Percentiles rank a stretch among this genome's conserved stretches.
phyloP scores from a whole-genome alignment of 2,329 filamentous ascomycete genomes.

The Ceratocystis destructans region DNA sequence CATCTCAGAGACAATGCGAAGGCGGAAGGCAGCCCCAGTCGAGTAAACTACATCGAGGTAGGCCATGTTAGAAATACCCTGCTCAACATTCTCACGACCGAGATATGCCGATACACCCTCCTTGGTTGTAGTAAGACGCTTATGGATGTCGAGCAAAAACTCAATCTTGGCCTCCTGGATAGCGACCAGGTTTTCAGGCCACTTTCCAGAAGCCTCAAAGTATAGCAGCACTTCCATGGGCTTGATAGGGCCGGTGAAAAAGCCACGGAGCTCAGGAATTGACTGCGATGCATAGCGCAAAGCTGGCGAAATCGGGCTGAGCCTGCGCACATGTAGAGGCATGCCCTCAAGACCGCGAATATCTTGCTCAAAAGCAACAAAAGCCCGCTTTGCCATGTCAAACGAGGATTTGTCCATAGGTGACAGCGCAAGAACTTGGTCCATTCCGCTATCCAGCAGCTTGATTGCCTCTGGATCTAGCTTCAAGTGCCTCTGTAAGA shows the following conservation, averaged over 20 bases:
- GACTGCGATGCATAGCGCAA: conserved; percentile 59
- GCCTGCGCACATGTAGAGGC: conserved; percentile 71
- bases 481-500: conserved; percentile 56
- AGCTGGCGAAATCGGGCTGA: conserved; percentile 57
- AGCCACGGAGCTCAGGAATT: conserved; percentile 28
- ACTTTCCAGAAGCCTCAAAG: conserved; percentile 84
- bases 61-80: conserved; percentile 58
- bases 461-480: conserved; percentile 40
- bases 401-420: conserved; percentile 46
- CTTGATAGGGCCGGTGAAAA: conserved; percentile 17
- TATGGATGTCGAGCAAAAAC: conserved; percentile 65
- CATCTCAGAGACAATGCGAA: conserved; percentile 79
- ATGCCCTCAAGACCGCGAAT: conserved; percentile 67
- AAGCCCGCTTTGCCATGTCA: conserved; percentile 53
- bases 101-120: conserved; percentile 51
- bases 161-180: conserved; percentile 92
- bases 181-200: conserved; percentile 81
- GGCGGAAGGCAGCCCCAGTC: conserved; percentile 59
- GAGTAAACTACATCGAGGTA: conserved; percentile 72
- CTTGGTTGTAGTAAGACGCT: conserved; percentile 50
- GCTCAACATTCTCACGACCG: conserved; percentile 63
- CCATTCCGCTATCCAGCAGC: conserved; percentile 38
- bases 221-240: conserved; percentile 72
- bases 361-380: conserved; percentile 59
- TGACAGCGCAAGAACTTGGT: conserved; percentile 34